Conservation (phyloP, 1,284 basidiomycete genomes). For the Naganishia sp. region DNA sequence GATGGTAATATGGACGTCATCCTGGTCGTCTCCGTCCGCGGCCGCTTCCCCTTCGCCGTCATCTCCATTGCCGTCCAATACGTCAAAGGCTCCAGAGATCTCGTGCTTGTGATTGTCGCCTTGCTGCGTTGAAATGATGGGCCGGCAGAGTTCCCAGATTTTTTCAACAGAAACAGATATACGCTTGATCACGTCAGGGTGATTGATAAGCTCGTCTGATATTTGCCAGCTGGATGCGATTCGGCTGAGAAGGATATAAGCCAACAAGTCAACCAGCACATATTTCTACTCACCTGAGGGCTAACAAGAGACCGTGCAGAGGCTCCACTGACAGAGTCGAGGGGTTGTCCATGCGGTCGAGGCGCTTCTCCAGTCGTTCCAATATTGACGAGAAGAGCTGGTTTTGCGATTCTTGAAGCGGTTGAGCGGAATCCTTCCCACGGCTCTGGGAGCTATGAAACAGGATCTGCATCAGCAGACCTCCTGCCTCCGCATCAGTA, state of each 20-base stretch:
- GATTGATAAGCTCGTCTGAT: neutral
- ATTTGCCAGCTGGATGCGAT: constrained; percentile 12
- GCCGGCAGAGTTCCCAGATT: constrained; percentile 46
- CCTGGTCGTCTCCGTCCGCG: constrained; percentile 31
- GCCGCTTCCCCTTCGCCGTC: constrained; percentile 38
- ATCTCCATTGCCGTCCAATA: constrained; percentile 39
- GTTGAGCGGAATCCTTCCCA: constrained; percentile 12
- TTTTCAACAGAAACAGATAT: constrained; percentile 39
- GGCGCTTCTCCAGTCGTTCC: constrained; percentile 39
- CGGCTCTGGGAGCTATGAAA: constrained; percentile 39
- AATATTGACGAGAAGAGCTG: constrained; percentile 32
- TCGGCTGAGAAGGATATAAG: neutral
- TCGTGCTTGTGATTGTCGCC: constrained; percentile 45
- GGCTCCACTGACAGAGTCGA: constrained; percentile 45
- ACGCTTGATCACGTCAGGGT: constrained; percentile 20
- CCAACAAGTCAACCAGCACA: neutral
- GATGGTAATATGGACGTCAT: constrained; percentile 44
- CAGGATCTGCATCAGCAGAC: constrained; percentile 44
- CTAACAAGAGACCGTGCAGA: constrained; percentile 48
- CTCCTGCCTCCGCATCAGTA: constrained; percentile 52
- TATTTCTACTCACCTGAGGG: constrained; percentile 39
- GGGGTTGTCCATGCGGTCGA: constrained; percentile 43
- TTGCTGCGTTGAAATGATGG: constrained; percentile 45
- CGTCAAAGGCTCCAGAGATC: constrained; percentile 50
- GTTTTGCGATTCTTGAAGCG: neutral